Evolutionary conservation across 1,284 basidiomycete species (phyloP), one percentile per base, ranked within the genome.

Genomic region (Marasmius tenuissimus): DNA sequence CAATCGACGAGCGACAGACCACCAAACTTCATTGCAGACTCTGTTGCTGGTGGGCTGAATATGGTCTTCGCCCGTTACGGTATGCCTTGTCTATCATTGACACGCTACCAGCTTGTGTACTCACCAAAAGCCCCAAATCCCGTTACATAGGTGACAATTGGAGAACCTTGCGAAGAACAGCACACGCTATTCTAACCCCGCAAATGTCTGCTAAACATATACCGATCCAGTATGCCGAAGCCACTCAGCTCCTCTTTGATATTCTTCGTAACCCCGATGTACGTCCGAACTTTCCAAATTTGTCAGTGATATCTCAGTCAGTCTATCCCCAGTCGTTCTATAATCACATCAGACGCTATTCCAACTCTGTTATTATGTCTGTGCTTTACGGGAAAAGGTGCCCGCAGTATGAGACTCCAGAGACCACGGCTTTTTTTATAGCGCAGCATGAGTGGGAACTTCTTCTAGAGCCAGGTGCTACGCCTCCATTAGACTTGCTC

Each of bases 401-500:
- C 20, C 71, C 74, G 2, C 66, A 67, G 39, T 70, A 68, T 58
- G 63, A 68, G 22, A 68, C 67, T 33, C 56, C 57, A 1, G 68
- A 71, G 18, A 63, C 69, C 8, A 61, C 63, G 3, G 65, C 64
- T 27, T 73, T 74, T 57, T 72, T 69, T 60, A 60, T 72, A 9
- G 65, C 63, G 10, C 63, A 70, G 34, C 67, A 72, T 38, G 63
- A 67, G 14, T 73, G 68, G 68, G 69, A 70, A 49, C 55, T 65
- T 22, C 59, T 70, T 9, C 63, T 74, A 39, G 71, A 69, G 58
- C 71, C 73, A 11, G 74, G 75, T 49, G 65, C 70, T 33, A 68
- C 71, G 33, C 69, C 74, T 11, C 75, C 76, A n/a, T 59, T 77
- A 16, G 75, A 76, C 54, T 59, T 75, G 6, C 60, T 77, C 40